phyloP scores from a whole-genome alignment of 305 asterid species.

The Striga hermonthica region DNA sequence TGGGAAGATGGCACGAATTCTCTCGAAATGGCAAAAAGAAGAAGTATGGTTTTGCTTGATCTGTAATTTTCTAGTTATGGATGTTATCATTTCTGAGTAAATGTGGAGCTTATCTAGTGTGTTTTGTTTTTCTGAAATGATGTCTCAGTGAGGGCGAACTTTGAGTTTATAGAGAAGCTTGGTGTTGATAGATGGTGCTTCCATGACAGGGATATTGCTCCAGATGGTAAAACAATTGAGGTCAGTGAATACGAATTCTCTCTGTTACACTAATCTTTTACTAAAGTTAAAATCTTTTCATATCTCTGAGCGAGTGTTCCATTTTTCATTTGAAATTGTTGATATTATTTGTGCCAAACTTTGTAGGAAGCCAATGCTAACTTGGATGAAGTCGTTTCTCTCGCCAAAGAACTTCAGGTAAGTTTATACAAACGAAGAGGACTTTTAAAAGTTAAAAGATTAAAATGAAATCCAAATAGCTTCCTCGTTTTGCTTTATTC shows the following conservation, averaged over 20 bases:
- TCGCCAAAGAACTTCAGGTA: constrained; percentile 88
- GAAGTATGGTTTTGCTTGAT: constrained; percentile 44
- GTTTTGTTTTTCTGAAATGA: constrained; percentile 19
- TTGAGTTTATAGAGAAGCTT: constrained; percentile 73
- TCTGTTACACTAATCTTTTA: background rate
- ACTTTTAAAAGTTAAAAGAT: background rate
- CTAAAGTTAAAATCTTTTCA: background rate
- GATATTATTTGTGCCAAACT: background rate
- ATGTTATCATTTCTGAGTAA: background rate
- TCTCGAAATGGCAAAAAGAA: constrained; percentile 72
- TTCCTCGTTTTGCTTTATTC: background rate
- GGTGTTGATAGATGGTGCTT: constrained; percentile 80
- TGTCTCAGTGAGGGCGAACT: constrained; percentile 75
- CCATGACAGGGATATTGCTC: constrained; percentile 83
- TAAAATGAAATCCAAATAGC: background rate
- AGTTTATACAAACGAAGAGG: constrained; percentile 11
- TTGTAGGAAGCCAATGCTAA: constrained; percentile 70
- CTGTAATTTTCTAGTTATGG: background rate
- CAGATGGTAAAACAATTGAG: constrained; percentile 75
- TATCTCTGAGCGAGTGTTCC: background rate
- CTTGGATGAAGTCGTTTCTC: constrained; percentile 76
- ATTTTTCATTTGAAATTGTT: background rate
- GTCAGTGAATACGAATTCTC: constrained; percentile 32
- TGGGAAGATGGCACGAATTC: constrained; percentile 95
- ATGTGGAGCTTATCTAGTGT: background rate